Evolutionary conservation across 768 basidiomycete species (phyloP), one percentile per base, ranked within the genome.

Genomic region (Termitomyces sp.): DNA sequence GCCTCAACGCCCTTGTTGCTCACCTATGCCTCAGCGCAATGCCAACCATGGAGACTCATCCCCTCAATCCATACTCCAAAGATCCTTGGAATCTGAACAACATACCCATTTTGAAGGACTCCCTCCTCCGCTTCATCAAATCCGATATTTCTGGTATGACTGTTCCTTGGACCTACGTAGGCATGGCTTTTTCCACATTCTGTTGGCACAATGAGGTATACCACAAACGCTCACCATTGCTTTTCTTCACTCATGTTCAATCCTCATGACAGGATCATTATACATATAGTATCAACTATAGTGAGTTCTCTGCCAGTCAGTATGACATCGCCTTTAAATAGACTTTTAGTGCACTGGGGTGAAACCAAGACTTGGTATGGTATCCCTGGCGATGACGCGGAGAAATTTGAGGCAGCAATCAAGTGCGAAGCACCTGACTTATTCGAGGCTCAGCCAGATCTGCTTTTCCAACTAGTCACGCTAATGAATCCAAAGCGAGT

Each of bases 281-380:
- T 74, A 98, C 96, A 12, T 97, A 95, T 73, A 95, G 92, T 73
- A 86, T 98, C 70, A 94, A 96, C 73, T 96, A 87, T 76, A 92
- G 93, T 94, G 75, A 71, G 92, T 70, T n/a, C 58, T 61, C 54
- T 46, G 39, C 65, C 61, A 55, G 58, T 36, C 49, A 55, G 2
- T 7, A 42, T 38, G 42, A 52, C 63, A 61, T 18, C 63, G 69
- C 63, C 65, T 61, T 57, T 57, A 51, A 35, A 39, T n/a, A 1
- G n/a, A 9, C 33, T 49, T 20, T 7, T 65, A 96, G 94, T 96
- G 91, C 95, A 98, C 72, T 98, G 94, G 93, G 97, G 97, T 33
- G 96, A 97, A 72, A 96, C 96, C 38, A 99, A 99, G 80, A 99
- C 96, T 0, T 99, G 97, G 97, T 99, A 99, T 74, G 96, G 96